Conservation (phyloP, 2,329 filamentous ascomycete species). For the Trichoderma hamatum region DNA sequence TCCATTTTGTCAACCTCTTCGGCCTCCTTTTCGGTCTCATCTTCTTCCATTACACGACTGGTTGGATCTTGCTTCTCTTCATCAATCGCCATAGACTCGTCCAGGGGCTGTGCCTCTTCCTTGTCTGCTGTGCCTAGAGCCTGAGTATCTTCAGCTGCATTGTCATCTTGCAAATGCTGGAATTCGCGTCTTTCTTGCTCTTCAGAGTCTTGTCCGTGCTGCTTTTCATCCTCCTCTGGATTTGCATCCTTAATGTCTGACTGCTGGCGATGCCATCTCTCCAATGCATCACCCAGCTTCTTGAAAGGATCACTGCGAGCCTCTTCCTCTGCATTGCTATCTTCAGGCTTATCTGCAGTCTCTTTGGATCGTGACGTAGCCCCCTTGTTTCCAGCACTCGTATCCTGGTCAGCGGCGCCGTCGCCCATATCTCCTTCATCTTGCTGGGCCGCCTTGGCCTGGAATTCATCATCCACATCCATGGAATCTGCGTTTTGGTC, state of each 20-base stretch:
- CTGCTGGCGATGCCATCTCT: conserved; percentile 89
- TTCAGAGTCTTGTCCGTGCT: conserved; percentile 54
- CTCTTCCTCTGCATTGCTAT: conserved; percentile 50
- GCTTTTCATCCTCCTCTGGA: conserved; percentile 52
- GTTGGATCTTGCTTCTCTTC: conserved; percentile 60
- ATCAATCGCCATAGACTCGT: conserved; percentile 87
- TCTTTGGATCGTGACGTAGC: conserved; percentile 53
- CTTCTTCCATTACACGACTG: conserved; percentile 57
- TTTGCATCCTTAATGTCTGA: conserved; percentile 70
- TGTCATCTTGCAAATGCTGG: conserved; percentile 86
- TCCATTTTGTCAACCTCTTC: conserved; percentile 52
- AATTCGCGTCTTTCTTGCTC: conserved; percentile 83
- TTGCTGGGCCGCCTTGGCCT: conserved; percentile 63
- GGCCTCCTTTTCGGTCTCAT: conserved; percentile 49
- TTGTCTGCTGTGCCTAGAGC: conserved; percentile 86
- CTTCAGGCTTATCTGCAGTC: conserved; percentile 51
- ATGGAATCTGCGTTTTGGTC: conserved; percentile 66
- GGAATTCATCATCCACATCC: conserved; percentile 63
- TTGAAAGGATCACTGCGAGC: conserved; percentile 75
- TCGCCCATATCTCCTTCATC: conserved; percentile 70
- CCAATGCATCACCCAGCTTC: conserved; percentile 89
- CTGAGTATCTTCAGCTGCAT: conserved; percentile 81
- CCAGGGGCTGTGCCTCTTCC: conserved; percentile 82
- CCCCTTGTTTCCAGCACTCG: conserved; percentile 66
- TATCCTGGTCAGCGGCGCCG: conserved; percentile 64